Evolutionary conservation across 306 rosid species (phyloP), one percentile per base, ranked within the genome.

Genomic region (Prunus mira): DNA sequence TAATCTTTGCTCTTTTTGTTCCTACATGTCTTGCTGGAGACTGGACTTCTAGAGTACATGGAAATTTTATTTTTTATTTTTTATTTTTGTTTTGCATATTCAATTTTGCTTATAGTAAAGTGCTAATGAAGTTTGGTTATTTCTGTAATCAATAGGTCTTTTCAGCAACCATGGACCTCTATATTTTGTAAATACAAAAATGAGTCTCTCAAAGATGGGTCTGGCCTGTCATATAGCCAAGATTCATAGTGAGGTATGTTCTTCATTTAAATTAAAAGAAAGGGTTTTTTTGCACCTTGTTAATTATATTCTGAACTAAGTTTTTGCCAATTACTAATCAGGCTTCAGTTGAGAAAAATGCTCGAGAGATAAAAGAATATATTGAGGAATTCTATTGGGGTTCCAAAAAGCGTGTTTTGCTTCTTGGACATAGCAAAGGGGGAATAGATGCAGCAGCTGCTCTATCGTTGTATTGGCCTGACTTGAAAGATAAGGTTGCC

Each of bases 361-460:
- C 99, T 64, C 84, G 84, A 88, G 98, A 91, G 88, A 86, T 96
- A 69, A 96, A 92, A 81, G 98, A 96, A 74, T 96, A 88, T 69
- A 86, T 96, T 25, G 99, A 96, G 81, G 98, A 96, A 88, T 88
- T 96, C 76, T 96, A 89, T 79, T 92, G 98, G 99, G 98, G 99
- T 79, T 90, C 99, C 51, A 81, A 82, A 5, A 96, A 88, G 71
- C 97, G 93, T 72, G 97, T 92, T 82, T 80, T 96, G 82, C 90
- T 95, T 86, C 98, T 92, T 80, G 99, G 98, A 71, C 99, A 96
- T 83, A 96, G 99, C 89, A 96, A 96, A 83, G 99, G 99, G 71
- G 99, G 99, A 88, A 90, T 96, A 79, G 99, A 96, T 82, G 90
- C 98, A 38, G 99, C 99, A 7, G 99, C 99, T 81, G 98, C 99